These are phyloP conservation scores for Chlamydomonas sphaeroides DNA, from an alignment of 139 green algal genomes.

Conservation along the genomic window DNA sequence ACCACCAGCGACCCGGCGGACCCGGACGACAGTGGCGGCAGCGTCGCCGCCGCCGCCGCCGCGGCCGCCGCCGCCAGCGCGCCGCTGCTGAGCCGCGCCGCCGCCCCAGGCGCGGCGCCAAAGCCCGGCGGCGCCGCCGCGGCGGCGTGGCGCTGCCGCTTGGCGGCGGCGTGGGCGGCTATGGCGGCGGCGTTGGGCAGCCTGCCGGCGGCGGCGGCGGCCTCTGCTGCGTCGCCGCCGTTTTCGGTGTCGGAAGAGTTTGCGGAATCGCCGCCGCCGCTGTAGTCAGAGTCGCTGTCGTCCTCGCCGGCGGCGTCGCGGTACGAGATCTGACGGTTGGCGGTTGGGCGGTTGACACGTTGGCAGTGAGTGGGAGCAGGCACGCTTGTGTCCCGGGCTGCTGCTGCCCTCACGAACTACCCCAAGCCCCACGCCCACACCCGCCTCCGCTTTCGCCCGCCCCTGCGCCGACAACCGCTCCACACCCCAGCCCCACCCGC, in stretches of 20 bases:
- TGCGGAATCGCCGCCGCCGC: background rate
- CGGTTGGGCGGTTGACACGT: too few species aligned
- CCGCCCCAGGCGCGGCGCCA: background rate
- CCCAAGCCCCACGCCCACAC: too few species aligned
- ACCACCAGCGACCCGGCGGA: background rate
- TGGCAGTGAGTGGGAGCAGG: background rate
- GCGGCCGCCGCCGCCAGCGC: background rate
- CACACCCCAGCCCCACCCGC: background rate
- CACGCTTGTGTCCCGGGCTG: too few species aligned
- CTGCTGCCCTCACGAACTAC: too few species aligned
- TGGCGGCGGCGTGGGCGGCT: background rate
- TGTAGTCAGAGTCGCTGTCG: constrained; percentile 3
- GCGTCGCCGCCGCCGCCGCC: background rate
- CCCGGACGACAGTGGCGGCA: background rate
- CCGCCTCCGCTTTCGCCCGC: too few species aligned
- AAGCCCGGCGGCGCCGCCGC: background rate
- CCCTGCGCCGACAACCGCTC: background rate
- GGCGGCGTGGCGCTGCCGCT: background rate
- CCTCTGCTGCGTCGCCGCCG: too few species aligned
- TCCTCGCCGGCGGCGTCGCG: constrained; percentile 15
- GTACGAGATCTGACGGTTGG: constrained; percentile 17
- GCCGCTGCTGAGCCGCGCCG: background rate
- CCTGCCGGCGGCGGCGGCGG: too few species aligned
- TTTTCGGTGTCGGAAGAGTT: background rate
- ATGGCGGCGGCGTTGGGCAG: too few species aligned